Evolutionary conservation across 1,139 yeast species (phyloP).

Genomic region (Hyphopichia wangnamkhiaoensis): DNA sequence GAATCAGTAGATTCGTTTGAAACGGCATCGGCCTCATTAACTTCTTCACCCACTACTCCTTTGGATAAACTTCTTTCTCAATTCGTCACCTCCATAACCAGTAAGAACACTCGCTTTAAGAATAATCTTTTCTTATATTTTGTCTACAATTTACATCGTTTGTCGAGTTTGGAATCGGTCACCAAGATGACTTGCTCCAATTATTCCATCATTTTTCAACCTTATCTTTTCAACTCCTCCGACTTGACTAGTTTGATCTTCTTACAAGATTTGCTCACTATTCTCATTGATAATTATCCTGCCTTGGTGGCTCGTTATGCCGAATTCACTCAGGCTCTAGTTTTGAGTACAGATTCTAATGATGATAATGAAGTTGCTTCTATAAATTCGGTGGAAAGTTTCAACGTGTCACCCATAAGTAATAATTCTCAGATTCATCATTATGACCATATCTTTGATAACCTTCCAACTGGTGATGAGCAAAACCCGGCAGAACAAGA

Average conservation of each 20-base stretch:
- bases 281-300: constrained; percentile 14
- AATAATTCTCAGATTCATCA: constrained; percentile 2
- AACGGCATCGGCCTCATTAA: constrained; percentile 1
- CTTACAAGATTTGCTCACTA: constrained; percentile 2
- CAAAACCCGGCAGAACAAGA: background rate
- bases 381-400: constrained; percentile 1
- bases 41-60: background rate
- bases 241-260: constrained; percentile 14
- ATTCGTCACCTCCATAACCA: background rate
- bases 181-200: constrained; percentile 19
- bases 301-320: constrained; percentile 7
- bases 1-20: background rate
- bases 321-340: background rate
- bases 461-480: background rate
- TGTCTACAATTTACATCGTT: constrained; percentile 7
- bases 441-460: background rate
- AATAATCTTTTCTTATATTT: constrained; percentile 13
- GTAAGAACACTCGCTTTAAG: constrained; percentile 1
- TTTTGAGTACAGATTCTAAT: too few species aligned
- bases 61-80: background rate
- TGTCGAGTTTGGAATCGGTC: constrained; percentile 7
- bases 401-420: background rate
- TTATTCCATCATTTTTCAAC: constrained; percentile 19
- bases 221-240: constrained; percentile 15
- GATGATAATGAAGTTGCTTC: background rate